These are phyloP conservation scores for Kalmusia sp. DNA, from an alignment of 2,329 filamentous ascomycete species.

Conservation along the genomic window DNA sequence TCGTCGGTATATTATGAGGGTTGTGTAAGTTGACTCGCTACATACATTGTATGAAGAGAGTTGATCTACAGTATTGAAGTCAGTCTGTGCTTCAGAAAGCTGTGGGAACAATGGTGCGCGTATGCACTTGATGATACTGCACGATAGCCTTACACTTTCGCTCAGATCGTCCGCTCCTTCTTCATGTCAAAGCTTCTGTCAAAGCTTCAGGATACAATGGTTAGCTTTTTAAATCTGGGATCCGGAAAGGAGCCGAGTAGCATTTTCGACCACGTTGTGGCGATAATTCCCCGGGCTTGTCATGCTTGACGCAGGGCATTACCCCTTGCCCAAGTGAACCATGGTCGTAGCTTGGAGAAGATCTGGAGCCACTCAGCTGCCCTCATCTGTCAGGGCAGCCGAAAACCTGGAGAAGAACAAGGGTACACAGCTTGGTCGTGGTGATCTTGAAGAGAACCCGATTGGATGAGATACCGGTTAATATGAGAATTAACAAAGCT, in stretches of 20 bases:
- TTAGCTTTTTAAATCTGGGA: not conserved
- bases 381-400: not conserved
- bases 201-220: constrained; percentile 10
- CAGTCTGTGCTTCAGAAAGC: not conserved
- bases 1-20: too few species aligned
- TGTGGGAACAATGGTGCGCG: not conserved
- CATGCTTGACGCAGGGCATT: constrained; percentile 13
- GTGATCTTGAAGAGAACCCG: not conserved
- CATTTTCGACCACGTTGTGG: constrained; percentile 13
- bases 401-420: constrained; percentile 5
- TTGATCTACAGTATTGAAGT: not conserved
- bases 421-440: constrained; percentile 10
- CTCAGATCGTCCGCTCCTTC: too few species aligned
- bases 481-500: constrained; percentile 12
- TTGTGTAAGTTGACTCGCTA: constrained; percentile 8
- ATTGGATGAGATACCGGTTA: constrained; percentile 20
- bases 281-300: constrained; percentile 2
- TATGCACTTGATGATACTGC: not conserved
- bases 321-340: constrained; percentile 18
- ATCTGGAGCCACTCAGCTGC: constrained; percentile 9
- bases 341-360: constrained; percentile 9
- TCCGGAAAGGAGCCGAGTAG: not conserved
- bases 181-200: not conserved
- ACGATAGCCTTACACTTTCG: not conserved
- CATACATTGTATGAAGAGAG: constrained; percentile 13